Evolutionary conservation across 192 early-diverging fungal species (phyloP), one percentile per base, ranked within the genome.

Genomic region (Backusella tuberculispora): DNA sequence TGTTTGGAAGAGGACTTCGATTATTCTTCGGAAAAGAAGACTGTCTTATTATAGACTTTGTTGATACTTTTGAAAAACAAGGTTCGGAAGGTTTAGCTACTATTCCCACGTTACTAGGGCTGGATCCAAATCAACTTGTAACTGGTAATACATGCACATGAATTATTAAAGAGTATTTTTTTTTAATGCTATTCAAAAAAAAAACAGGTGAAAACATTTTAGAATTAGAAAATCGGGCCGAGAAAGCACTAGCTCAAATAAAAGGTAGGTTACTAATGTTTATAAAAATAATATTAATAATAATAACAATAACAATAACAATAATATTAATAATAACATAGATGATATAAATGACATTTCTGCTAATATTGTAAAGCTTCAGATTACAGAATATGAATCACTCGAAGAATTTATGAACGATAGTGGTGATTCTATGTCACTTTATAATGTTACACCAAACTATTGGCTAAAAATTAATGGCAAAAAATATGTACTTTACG

Each of bases 1-100:
- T 99, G 97, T 77, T 99, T 43, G 97, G 97, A 13, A 90, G 97
- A 37, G 97, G 97, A 1, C 86, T 99, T 89, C 86, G 96, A 3
- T 63, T 87, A 13, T 73, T 76, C 64, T 71, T 78, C 13, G 85
- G 76, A 1, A 98, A 98, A 78, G 70, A 78, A 3, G 85, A 94
- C 71, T 97, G 97, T 71, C 78, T 95, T 26, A 86, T 97, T 0
- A 76, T 97, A 37, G 97, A 98, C 74, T 93, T 97, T 83, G 90
- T 93, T 48, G 96, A 98, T 76, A 83, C 83, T n/a, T 85, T 94
- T 48, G 63, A 68, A 1, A 73, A 80, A 41, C 69, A 74, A 9
- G 83, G 82, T 3, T 71, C 80, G 4, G 76, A 74, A 12, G 78
- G 84, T 6, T 81, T 92, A 6, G 82, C 91, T 34, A 96, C 90